Conservation (phyloP, 305 asterid species). For the Rubia tinctorum region DNA sequence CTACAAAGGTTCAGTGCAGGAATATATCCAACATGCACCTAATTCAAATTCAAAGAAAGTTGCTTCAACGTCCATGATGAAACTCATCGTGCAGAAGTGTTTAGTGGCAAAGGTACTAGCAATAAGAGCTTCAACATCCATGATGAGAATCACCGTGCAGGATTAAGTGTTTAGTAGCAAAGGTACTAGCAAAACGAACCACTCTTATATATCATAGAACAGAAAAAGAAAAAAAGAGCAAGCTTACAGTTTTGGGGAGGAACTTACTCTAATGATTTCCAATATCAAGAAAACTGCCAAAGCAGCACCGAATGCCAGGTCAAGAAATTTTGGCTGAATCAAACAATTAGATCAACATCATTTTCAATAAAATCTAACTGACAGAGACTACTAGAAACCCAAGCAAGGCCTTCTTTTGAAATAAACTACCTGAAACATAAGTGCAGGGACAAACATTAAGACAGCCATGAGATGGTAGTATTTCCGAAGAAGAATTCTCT, state of each 20-base stretch:
- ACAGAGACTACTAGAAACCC: constrained; percentile 12
- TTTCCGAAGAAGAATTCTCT: constrained; percentile 96
- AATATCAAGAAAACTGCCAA: constrained; percentile 78
- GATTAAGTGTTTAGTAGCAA: background rate
- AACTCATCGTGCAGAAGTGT: background rate
- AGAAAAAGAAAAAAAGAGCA: constrained; percentile 4
- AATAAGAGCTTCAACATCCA: background rate
- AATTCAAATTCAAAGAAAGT: background rate
- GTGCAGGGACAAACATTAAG: constrained; percentile 91
- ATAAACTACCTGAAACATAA: constrained; percentile 73
- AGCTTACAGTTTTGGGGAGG: constrained; percentile 13
- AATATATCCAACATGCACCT: constrained; percentile 7
- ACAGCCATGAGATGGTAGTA: constrained; percentile 98
- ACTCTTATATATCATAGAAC: background rate
- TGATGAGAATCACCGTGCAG: background rate
- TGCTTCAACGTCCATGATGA: background rate
- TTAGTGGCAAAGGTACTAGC: background rate
- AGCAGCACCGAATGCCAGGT: constrained; percentile 96
- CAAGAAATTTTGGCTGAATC: constrained; percentile 83
- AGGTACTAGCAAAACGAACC: background rate
- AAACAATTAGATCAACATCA: constrained; percentile 24
- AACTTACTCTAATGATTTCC: constrained; percentile 90
- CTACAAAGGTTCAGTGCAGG: background rate
- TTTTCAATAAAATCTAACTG: constrained; percentile 14
- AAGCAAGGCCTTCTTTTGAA: constrained; percentile 10